A percentile compares a stretch with the other conserved stretches of the same genome.
Evolutionary conservation across 163 green algal genomes (phyloP).

Genomic region (Smithsoniella earleae): DNA sequence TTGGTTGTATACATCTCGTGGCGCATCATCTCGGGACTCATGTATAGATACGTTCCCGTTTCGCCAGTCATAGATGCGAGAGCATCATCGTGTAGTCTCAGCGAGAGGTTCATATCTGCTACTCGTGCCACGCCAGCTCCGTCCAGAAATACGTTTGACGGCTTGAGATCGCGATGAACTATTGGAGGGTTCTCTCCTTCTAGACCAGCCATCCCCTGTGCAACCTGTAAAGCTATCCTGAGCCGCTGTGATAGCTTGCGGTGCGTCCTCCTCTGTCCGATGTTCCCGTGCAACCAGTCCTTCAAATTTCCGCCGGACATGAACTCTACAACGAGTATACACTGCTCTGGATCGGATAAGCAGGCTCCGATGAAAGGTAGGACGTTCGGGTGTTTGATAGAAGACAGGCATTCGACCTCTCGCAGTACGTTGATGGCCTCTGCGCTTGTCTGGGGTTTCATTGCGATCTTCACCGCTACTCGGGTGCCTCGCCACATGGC

Average conservation of each 20-base stretch:
- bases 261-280: constrained; percentile 31
- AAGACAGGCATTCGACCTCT: constrained; percentile 47
- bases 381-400: constrained; percentile 50
- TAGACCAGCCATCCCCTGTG: constrained; percentile 62
- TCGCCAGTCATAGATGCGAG: constrained; percentile 55
- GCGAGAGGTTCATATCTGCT: constrained; percentile 64
- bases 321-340: constrained; percentile 37
- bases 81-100: constrained; percentile 29
- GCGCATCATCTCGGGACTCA: constrained; percentile 70
- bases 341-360: constrained; percentile 36
- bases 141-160: constrained; percentile 72
- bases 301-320: constrained; percentile 37
- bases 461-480: constrained; percentile 39
- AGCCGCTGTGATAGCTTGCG: constrained; percentile 45
- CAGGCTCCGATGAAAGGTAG: constrained; percentile 55
- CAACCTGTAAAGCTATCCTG: constrained; percentile 58
- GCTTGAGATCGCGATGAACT: constrained; percentile 83
- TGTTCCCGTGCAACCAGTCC: constrained; percentile 38
- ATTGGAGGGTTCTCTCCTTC: constrained; percentile 56
- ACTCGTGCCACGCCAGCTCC: constrained; percentile 45
- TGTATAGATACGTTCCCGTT: constrained; percentile 85
- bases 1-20: constrained; percentile 63
- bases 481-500: constrained; percentile 42
- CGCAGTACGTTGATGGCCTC: constrained; percentile 51
- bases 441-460: constrained; percentile 20